phyloP scores from a whole-genome alignment of 2,329 filamentous ascomycete species.

The Zarea fungicola region DNA sequence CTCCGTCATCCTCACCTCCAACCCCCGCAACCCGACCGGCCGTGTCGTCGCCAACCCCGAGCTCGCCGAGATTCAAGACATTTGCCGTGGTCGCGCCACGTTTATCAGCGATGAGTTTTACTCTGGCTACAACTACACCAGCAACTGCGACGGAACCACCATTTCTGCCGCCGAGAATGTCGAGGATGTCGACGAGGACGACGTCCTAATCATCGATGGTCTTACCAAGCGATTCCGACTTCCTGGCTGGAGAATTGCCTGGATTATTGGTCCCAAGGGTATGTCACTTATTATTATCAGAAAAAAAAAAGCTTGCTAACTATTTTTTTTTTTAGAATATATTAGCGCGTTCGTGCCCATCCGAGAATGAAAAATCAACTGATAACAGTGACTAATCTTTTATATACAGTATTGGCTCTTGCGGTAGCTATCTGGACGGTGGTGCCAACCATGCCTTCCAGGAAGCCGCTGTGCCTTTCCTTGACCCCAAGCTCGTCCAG shows the following conservation, averaged over 20 bases:
- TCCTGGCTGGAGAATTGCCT: conserved; percentile 93
- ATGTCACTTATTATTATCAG: conserved; percentile 16
- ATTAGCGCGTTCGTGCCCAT: conserved; percentile 65
- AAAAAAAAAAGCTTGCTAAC: not conserved
- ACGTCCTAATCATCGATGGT: conserved; percentile 91
- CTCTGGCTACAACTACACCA: conserved; percentile 92
- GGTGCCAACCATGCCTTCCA: conserved; percentile 95
- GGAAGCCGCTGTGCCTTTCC: conserved; percentile 86
- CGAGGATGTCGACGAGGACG: conserved; percentile 80
- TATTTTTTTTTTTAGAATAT: conserved; percentile 54
- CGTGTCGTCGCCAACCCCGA: conserved; percentile 81
- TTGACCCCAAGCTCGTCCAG: conserved; percentile 77
- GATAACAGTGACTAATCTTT: no score
- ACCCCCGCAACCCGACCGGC: conserved; percentile 91
- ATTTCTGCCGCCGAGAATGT: conserved; percentile 88
- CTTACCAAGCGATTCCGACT: conserved; percentile 95
- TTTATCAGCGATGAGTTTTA: conserved; percentile 98
- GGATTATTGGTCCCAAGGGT: conserved; percentile 86
- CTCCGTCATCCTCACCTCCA: conserved; percentile 87
- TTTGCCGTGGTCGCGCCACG: conserved; percentile 84
- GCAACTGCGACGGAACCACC: conserved; percentile 81
- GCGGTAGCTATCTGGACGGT: conserved; percentile 90
- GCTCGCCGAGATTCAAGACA: conserved; percentile 84
- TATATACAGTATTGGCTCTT: conserved; percentile 80
- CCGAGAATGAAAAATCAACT: no score